Percentiles rank a stretch among this genome's conserved stretches.
Evolutionary conservation across 139 green algal genomes (phyloP).

Genomic region (Picochlorum sp.): DNA sequence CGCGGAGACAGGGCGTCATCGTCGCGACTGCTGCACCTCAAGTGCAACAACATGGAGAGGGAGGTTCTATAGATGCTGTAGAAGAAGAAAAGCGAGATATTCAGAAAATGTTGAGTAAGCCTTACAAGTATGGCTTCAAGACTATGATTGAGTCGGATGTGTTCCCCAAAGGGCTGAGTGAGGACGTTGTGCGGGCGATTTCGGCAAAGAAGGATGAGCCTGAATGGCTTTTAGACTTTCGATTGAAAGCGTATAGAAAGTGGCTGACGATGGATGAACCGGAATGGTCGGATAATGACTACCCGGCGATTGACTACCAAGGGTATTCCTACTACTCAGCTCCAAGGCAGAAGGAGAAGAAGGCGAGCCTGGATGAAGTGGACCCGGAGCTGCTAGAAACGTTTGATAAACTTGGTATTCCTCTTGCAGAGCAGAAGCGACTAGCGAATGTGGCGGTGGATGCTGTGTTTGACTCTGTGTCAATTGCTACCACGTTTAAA

Average conservation of each 20-base stretch:
- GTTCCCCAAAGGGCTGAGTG: conserved; percentile 74
- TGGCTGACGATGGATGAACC: conserved; percentile 91
- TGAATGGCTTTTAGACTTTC: conserved; percentile 98
- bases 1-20: too few species aligned
- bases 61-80: not conserved
- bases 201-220: conserved; percentile 97
- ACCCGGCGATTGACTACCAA: conserved; percentile 82
- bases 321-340: conserved; percentile 90
- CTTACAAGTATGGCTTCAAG: conserved; percentile 94
- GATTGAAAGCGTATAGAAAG: conserved; percentile 79
- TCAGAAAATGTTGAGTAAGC: conserved; percentile 53
- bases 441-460: conserved; percentile 96
- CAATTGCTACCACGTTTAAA: conserved; percentile 96
- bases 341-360: conserved; percentile 87
- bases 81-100: conserved; percentile 52
- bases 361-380: conserved; percentile 79
- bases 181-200: conserved; percentile 94
- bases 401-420: conserved; percentile 98
- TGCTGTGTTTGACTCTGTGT: conserved; percentile 96
- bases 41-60: too few species aligned
- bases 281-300: conserved; percentile 30
- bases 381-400: conserved; percentile 93
- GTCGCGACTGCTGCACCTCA: too few species aligned
- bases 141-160: conserved; percentile 87
- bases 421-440: conserved; percentile 95